Evolutionary conservation across 31 red algal genomes (phyloP).

Genomic region (Asparagopsis taxiformis): DNA sequence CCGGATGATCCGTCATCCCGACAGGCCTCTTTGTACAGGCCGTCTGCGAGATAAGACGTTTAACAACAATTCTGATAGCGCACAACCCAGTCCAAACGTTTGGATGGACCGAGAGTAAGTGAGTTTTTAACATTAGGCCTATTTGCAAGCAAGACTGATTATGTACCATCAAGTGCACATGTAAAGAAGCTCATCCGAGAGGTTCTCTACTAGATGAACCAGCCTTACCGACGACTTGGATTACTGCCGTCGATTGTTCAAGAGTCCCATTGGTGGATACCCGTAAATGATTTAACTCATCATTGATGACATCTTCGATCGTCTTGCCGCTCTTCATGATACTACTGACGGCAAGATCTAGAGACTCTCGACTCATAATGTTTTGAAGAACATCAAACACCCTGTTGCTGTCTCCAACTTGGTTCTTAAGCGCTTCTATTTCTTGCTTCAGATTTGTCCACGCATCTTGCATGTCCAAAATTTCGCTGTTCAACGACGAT

Average conservation of each 20-base stretch:
- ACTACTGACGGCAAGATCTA: slow-evolving; percentile 27
- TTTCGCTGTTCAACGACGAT: slow-evolving; percentile 38
- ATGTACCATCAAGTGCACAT: too few relatives aligned
- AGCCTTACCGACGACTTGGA: too few relatives aligned
- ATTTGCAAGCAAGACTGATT: too few relatives aligned
- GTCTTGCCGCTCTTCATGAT: slow-evolving; percentile 29
- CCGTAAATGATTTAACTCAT: slow-evolving; percentile 34
- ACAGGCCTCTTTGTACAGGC: slow-evolving; percentile 47
- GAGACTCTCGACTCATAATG: slow-evolving; percentile 47
- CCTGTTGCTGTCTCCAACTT: slow-evolving; percentile 32
- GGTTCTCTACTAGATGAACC: too few relatives aligned
- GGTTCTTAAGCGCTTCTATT: slow-evolving; percentile 48
- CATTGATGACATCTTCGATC: slow-evolving; percentile 40
- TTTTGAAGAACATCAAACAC: slow-evolving; percentile 52
- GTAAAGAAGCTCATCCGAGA: too few relatives aligned
- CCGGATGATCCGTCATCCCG: slow-evolving; percentile 37
- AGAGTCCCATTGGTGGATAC: slow-evolving; percentile 19
- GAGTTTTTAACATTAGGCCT: too few relatives aligned
- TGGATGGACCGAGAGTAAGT: too few relatives aligned
- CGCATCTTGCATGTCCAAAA: slow-evolving; percentile 50
- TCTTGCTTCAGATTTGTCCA: slow-evolving; percentile 61
- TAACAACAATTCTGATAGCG: neutral
- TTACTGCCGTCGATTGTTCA: neutral
- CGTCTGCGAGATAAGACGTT: slow-evolving; percentile 32
- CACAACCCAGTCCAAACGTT: too few relatives aligned